A percentile compares a stretch with the other conserved stretches of the same genome.
Evolutionary conservation across 2,329 filamentous ascomycete genomes (phyloP).

Genomic region (Claviceps capensis): DNA sequence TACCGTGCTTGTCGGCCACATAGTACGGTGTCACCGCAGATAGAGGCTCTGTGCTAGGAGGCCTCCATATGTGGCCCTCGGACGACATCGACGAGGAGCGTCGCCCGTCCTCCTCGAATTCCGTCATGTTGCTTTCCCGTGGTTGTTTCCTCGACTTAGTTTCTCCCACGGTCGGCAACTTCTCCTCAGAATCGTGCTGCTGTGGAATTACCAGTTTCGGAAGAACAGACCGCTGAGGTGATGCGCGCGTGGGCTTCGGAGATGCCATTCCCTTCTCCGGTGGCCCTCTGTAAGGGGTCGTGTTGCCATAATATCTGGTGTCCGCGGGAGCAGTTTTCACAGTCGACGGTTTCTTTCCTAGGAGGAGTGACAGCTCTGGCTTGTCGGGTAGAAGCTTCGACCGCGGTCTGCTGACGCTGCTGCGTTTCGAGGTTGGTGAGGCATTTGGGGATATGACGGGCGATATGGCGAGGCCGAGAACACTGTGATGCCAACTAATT

Average conservation of each 20-base stretch:
- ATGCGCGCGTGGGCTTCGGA: constrained; percentile 7
- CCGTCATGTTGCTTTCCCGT: constrained; percentile 32
- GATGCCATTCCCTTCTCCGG: constrained; percentile 1
- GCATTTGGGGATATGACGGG: constrained; percentile 13
- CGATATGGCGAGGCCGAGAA: constrained; percentile 33
- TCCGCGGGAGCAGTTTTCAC: background rate
- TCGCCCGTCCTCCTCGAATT: constrained; percentile 38
- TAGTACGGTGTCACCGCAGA: constrained; percentile 31
- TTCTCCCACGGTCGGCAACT: background rate
- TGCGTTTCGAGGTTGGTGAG: constrained; percentile 9
- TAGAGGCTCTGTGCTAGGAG: constrained; percentile 30
- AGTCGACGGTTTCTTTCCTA: background rate
- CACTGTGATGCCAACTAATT: constrained; percentile 20
- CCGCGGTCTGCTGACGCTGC: constrained; percentile 15
- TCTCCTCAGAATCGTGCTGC: background rate
- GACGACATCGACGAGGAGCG: constrained; percentile 16
- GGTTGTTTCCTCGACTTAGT: constrained; percentile 6
- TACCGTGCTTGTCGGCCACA: constrained; percentile 37
- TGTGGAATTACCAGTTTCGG: constrained; percentile 18
- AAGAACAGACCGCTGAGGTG: constrained; percentile 11
- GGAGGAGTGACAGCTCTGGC: constrained; percentile 25
- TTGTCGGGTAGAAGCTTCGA: constrained; percentile 33
- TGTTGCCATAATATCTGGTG: background rate
- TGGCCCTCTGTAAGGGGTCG: background rate
- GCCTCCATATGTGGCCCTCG: constrained; percentile 35